Base-by-base conservation (phyloP, 495 filamentous ascomycete species). In the Annulohypoxylon bovei region DNA sequence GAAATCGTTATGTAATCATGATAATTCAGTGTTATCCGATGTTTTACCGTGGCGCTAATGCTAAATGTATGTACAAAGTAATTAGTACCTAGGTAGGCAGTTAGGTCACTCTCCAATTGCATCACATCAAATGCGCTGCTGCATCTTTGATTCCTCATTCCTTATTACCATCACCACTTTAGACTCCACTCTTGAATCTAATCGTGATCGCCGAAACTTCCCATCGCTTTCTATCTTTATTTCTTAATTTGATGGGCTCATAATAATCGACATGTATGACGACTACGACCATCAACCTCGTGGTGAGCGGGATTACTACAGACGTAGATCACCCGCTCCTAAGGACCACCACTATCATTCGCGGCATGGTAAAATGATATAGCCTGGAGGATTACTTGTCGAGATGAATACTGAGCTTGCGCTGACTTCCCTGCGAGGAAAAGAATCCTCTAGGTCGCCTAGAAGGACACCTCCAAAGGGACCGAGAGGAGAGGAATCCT, bases 281-380 rank as follows among this genome's bases (percentile, higher is more conserved):
- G 70, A 68, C 70, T 22, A 61, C 67, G 62, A 63, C 53, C n/a
- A 74, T 68, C 75, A 53, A 65, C 67, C 70, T 69, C 75, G 66
- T 44, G 60, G 75, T 23, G 71, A 74, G 63, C 65, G 71, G 25
- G 68, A 74, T 12, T 83, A 87, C 60, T 74, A 82, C 72, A 18
- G 77, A 63, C 49, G 71, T 75, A 46, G 72, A 73, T 76, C 73
- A 16, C 72, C 75, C 40, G 55, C 62, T 59, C 68, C 76, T 35
- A 66, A 64, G 74, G 71, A 75, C 58, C 62, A 65, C 73, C 66
- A 76, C 42, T 76, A 72, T 76, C 72, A 79, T 70, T 79, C 81
- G 79, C 80, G 79, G 79, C 81, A 84, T 75, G 82, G 83, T 85
- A 83, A 82, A 80, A 78, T 65, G 78, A 80, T 81, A 81, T 72